phyloP scores from a whole-genome alignment of 208 protist genomes.

The Acanthamoeba royreba region DNA sequence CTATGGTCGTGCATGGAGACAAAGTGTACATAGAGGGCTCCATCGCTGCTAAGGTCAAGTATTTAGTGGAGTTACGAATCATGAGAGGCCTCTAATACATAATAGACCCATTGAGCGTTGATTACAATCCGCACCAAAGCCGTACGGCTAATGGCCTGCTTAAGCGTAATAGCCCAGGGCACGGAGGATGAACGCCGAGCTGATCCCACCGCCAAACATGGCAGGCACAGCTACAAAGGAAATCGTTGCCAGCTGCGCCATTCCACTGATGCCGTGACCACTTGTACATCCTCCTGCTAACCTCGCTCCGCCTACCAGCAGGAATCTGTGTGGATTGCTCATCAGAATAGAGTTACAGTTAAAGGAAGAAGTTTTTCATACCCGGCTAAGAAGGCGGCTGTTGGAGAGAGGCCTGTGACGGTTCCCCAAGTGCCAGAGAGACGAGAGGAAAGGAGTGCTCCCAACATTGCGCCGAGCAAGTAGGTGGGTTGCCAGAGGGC shows the following conservation, averaged over 20 bases:
- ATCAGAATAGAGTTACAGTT: not conserved
- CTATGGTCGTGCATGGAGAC: not conserved
- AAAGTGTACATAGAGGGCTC: not conserved
- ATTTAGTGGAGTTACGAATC: not conserved
- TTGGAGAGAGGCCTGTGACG: not conserved
- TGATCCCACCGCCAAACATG: conserved; percentile 22
- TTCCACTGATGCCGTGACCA: conserved; percentile 26
- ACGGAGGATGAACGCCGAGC: not conserved
- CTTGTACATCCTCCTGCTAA: not conserved
- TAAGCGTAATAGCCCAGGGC: too few species aligned
- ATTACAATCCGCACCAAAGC: too few species aligned
- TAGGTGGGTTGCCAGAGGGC: conserved; percentile 1
- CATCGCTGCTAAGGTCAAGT: not conserved
- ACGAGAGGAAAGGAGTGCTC: not conserved
- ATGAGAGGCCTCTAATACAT: not conserved
- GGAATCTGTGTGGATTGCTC: not conserved
- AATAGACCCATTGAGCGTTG: too few species aligned
- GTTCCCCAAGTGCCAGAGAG: not conserved
- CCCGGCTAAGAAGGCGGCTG: not conserved
- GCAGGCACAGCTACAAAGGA: conserved; percentile 14
- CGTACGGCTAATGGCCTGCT: too few species aligned
- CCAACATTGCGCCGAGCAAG: not conserved
- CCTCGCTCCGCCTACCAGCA: not conserved
- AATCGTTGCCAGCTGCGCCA: not conserved
- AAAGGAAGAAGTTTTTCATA: not conserved